Evolutionary conservation across 805 yeast species (phyloP).

Genomic region (Yamadazyma sp.): DNA sequence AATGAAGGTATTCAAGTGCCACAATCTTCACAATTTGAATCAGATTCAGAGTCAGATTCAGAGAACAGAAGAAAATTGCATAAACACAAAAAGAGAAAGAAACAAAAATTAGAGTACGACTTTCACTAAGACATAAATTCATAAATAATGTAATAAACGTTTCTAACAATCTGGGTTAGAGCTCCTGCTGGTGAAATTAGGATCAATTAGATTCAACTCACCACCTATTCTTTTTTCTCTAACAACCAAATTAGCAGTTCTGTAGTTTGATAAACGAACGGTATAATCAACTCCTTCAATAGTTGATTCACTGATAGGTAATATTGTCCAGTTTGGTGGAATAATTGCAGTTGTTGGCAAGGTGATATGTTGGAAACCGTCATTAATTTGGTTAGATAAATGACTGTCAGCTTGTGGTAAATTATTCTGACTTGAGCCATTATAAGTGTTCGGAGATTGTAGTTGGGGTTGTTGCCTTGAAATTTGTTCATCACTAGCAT

Average conservation of each 20-base stretch:
- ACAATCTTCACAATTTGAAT: constrained; percentile 1
- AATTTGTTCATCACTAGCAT: too few relatives aligned
- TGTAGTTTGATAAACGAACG: constrained; percentile 18
- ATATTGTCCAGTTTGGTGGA: constrained; percentile 30
- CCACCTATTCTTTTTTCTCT: constrained; percentile 8
- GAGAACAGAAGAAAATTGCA: background rate
- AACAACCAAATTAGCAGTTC: constrained; percentile 16
- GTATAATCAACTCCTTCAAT: constrained; percentile 11
- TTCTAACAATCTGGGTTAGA: background rate
- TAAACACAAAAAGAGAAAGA: background rate
- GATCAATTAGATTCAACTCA: constrained; percentile 14
- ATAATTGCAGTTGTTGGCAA: constrained; percentile 24
- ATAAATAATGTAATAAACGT: background rate
- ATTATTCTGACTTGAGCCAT: too few relatives aligned
- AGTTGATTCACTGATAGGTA: constrained; percentile 19
- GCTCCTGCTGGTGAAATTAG: background rate
- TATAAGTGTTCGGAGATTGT: too few relatives aligned
- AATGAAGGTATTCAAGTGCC: background rate
- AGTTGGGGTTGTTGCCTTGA: too few relatives aligned
- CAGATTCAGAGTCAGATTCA: background rate
- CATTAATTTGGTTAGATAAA: too few relatives aligned
- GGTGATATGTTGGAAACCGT: constrained; percentile 17
- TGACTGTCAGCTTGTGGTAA: too few relatives aligned
- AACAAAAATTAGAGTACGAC: background rate
- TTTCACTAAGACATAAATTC: background rate